phyloP scores from a whole-genome alignment of 2,329 filamentous ascomycete genomes.

The Chaetomium sp. region DNA sequence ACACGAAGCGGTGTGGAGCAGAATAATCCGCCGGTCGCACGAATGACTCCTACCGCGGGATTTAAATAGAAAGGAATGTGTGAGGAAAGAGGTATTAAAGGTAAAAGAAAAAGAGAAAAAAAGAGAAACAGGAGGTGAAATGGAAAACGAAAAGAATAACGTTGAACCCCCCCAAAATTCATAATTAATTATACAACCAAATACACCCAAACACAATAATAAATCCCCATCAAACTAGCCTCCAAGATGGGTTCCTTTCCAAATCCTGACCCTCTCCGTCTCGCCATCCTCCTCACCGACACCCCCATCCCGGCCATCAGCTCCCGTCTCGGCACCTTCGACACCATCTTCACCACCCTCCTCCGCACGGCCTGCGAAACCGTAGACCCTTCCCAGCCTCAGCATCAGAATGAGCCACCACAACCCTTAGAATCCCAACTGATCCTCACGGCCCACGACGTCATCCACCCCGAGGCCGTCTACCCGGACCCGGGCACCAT shows the following conservation, averaged over 20 bases:
- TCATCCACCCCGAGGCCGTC: background rate
- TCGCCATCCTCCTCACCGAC: background rate
- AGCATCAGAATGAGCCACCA: no score
- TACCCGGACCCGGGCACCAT: slow-evolving; percentile 1
- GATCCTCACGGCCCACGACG: background rate
- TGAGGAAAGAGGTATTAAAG: no score
- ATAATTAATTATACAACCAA: no score
- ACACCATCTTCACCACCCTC: background rate
- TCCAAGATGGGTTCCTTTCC: background rate
- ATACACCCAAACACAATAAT: no score
- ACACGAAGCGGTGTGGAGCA: no score
- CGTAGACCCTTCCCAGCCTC: background rate
- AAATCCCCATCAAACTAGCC: no score
- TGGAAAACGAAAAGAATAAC: background rate
- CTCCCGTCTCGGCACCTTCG: background rate
- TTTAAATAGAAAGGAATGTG: no score
- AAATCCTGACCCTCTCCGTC: background rate
- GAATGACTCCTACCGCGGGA: no score
- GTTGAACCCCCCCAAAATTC: no score
- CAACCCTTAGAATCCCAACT: background rate
- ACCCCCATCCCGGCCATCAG: background rate
- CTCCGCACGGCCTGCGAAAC: background rate
- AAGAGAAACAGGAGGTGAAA: background rate
- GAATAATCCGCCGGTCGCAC: no score
- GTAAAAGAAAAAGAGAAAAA: background rate